phyloP scores from a whole-genome alignment of 176 grass and related monocot genomes.

The Alopecurus myosuroides region DNA sequence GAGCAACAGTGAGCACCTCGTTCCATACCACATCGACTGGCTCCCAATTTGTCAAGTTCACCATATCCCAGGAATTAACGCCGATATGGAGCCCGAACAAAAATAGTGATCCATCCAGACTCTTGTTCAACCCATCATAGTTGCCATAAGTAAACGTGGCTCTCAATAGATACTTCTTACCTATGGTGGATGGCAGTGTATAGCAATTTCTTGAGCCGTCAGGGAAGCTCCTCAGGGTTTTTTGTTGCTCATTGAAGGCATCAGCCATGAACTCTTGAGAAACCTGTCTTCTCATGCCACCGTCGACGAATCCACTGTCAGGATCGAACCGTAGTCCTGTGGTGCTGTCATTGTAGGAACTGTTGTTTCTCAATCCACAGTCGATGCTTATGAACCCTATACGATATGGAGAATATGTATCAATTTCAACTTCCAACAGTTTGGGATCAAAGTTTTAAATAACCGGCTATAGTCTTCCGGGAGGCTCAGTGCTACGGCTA shows the following conservation, averaged over 20 bases:
- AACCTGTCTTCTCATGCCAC: background rate
- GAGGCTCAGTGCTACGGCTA: too few species aligned
- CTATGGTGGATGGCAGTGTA: accelerated
- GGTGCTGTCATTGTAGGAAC: background rate
- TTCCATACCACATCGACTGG: accelerated
- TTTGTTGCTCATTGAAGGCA: background rate
- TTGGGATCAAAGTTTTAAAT: too few species aligned
- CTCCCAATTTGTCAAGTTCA: background rate
- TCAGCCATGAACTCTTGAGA: background rate
- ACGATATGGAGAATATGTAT: background rate
- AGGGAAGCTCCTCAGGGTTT: background rate
- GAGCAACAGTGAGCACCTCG: background rate
- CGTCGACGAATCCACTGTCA: background rate
- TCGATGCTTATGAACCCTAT: conserved; percentile 14
- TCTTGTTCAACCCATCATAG: conserved; percentile 3
- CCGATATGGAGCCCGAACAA: conserved; percentile 2
- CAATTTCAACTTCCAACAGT: too few species aligned
- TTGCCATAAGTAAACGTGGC: background rate
- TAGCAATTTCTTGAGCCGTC: background rate
- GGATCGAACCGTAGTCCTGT: background rate
- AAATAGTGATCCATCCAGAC: background rate
- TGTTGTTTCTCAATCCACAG: background rate
- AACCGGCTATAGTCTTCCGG: too few species aligned
- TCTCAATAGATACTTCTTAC: background rate
- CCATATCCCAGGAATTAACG: background rate